Base-by-base conservation (phyloP, 148 eudicot species). In the Simmondsia chinensis region DNA sequence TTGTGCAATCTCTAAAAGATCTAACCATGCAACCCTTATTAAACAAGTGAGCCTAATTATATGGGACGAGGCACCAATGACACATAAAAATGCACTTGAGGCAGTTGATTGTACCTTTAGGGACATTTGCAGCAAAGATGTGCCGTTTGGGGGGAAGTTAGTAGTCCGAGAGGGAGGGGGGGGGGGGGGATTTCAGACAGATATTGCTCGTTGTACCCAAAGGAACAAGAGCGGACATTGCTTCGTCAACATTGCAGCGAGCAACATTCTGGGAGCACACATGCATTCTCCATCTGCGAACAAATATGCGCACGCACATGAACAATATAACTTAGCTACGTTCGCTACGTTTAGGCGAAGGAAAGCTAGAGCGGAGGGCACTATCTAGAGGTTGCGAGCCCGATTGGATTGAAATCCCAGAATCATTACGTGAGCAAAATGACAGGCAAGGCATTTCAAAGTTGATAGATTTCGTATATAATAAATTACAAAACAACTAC, bases 31-130 rank as follows among this genome's bases (percentile, higher is more conserved):
- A 6, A 30, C 20, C n/a, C 7, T 35, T 34, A 9, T 48, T 14
- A 11, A 31, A 3, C 27, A 11, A 20, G 27, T 28, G 3, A 5
- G 25, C 7, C 9, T 48, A 14, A 33, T 33, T 9, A 48, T 50
- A 50, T 35, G 43, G 43, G 43, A 50, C 25, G 22, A 50, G 54
- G 54, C 34, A 0, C 26, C 56, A 5, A 51, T 38, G 44, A n/a
- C 33, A 2, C 15, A 18, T 10, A 20, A 4, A 24, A 7, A 12
- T 5, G 45, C 44, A 7, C 11, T 51, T 18, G 44, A 37, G 11
- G 44, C 36, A 1, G 33, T 27, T 1, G 44, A 38, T 9, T 14
- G n/a, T n/a, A n/a, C n/a, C 2, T 13, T 50, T 0, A 48, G 24
- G 12, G 52, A 48, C 9, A 21, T 33, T 3, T 20, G 19, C 3